phyloP scores from a whole-genome alignment of 208 protist species.

The Wallacemonas sp. region DNA sequence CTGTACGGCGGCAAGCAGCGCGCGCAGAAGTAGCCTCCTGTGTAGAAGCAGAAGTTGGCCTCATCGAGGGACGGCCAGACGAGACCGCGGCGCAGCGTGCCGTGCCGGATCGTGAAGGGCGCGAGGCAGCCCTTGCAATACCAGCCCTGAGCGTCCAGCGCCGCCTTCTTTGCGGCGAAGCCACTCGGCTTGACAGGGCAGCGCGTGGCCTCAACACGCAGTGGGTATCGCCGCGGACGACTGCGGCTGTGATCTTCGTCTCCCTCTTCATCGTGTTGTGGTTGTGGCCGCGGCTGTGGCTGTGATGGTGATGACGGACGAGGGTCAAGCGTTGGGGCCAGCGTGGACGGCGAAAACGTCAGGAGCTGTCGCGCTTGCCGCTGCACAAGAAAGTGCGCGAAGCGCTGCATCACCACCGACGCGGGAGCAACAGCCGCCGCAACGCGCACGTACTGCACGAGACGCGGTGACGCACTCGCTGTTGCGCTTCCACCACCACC shows the following conservation, averaged over 20 bases:
- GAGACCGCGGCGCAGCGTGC: background rate
- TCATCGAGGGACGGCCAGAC: constrained; percentile 21
- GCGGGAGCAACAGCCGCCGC: background rate
- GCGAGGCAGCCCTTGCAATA: constrained; percentile 33
- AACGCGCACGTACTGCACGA: constrained; percentile 14
- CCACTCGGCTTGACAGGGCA: constrained; percentile 1
- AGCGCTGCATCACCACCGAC: background rate
- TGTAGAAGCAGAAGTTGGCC: constrained; percentile 59
- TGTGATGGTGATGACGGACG: background rate
- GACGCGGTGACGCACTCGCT: background rate
- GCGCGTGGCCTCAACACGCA: background rate
- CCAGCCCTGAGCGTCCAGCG: constrained; percentile 18
- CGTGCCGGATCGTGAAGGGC: constrained; percentile 11
- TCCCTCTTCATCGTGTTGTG: no score
- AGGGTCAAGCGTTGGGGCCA: background rate
- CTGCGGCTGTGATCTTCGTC: no score
- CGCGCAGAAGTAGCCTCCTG: constrained; percentile 45
- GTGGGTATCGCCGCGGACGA: background rate
- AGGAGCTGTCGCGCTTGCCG: background rate
- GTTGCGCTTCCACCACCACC: background rate
- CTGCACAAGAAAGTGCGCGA: background rate
- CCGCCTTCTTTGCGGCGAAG: constrained; percentile 25
- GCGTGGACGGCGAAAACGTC: background rate
- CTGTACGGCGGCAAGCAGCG: constrained; percentile 23
- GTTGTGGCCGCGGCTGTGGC: background rate